Percentiles rank a stretch among this genome's conserved stretches.
phyloP scores from a whole-genome alignment of 441 rosid species.

The Mallotus japonicus region DNA sequence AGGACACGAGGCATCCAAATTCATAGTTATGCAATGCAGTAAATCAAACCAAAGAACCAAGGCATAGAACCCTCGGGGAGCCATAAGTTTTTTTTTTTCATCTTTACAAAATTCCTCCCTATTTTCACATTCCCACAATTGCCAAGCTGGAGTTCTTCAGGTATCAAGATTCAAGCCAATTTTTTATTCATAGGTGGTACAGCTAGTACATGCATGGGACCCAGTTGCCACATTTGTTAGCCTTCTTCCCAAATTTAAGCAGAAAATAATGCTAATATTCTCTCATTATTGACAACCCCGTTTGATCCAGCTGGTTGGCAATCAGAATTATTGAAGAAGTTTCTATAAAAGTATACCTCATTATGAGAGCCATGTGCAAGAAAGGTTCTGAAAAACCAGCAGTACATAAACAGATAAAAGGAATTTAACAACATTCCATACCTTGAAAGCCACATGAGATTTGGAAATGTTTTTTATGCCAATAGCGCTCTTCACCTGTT shows the following conservation, averaged over 20 bases:
- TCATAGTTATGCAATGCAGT: no score
- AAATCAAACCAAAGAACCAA: not conserved
- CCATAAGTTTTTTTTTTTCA: not conserved
- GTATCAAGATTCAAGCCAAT: not conserved
- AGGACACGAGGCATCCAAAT: no score
- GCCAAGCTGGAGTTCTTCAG: not conserved
- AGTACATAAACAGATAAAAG: not conserved
- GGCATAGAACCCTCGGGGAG: not conserved
- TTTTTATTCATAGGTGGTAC: not conserved
- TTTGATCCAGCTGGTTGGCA: conserved; percentile 3
- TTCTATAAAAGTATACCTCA: not conserved
- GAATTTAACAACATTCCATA: conserved; percentile 25
- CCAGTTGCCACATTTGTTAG: not conserved
- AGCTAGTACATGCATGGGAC: not conserved
- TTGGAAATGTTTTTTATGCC: conserved; percentile 86
- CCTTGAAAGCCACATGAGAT: conserved; percentile 92
- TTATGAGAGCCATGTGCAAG: conserved; percentile 6
- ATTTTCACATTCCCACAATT: not conserved
- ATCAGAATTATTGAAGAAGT: conserved; percentile 6
- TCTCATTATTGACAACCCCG: not conserved
- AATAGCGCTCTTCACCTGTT: conserved; percentile 92
- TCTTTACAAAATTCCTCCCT: not conserved
- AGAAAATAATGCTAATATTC: not conserved
- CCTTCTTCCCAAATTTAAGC: conserved; percentile 1
- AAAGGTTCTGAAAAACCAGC: not conserved